Conservation (phyloP, 2,329 filamentous ascomycete genomes). For the Aspergillus novofumigatus region DNA sequence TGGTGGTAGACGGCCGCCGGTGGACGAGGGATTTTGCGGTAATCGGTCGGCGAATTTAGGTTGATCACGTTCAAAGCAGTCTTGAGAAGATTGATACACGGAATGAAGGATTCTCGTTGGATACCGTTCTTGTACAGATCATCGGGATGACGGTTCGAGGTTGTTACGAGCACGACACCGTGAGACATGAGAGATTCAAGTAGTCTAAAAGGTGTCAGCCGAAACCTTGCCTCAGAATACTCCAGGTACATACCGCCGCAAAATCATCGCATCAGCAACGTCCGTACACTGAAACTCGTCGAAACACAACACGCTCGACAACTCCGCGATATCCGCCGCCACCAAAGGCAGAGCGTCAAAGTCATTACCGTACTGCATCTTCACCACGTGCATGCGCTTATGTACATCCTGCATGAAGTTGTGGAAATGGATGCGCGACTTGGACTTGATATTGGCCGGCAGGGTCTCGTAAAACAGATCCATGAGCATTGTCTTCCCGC, state of each 20-base stretch:
- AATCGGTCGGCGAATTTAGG: constrained; percentile 91
- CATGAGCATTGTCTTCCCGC: constrained; percentile 99
- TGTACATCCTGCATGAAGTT: constrained; percentile 99
- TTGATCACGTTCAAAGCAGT: constrained; percentile 82
- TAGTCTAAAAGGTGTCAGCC: constrained; percentile 49
- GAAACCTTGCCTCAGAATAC: not conserved
- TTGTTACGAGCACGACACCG: constrained; percentile 93
- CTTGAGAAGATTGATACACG: constrained; percentile 90
- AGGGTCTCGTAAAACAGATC: constrained; percentile 95
- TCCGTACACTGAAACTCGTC: constrained; percentile 99
- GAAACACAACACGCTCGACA: constrained; percentile 85
- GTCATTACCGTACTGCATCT: constrained; percentile 82
- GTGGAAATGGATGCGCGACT: constrained; percentile 95
- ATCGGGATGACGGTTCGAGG: constrained; percentile 91
- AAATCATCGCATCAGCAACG: constrained; percentile 97
- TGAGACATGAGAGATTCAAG: constrained; percentile 91
- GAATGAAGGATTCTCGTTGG: constrained; percentile 90
- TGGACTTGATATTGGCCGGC: constrained; percentile 70
- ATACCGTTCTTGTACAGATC: constrained; percentile 98
- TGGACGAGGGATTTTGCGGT: constrained; percentile 91
- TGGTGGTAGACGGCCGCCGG: constrained; percentile 92
- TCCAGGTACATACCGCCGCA: constrained; percentile 60
- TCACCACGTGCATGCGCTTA: constrained; percentile 81
- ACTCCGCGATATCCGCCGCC: constrained; percentile 86
- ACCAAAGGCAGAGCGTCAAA: constrained; percentile 88